Conservation (phyloP, 306 rosid genomes). For the Chamaecrista fasciculata region DNA sequence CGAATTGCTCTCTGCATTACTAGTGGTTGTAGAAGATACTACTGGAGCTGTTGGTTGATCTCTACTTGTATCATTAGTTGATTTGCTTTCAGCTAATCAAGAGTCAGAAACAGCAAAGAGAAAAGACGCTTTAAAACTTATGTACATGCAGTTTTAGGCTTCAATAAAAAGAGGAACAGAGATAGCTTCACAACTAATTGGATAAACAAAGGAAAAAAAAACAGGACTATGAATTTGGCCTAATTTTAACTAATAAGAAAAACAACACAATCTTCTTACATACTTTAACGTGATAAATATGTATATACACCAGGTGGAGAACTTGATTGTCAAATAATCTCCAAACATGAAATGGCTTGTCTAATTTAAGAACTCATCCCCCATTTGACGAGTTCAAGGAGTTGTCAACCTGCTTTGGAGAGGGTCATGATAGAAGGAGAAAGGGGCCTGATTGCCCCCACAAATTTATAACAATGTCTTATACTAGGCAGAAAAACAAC, state of each 20-base stretch:
- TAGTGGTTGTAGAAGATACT: constrained; percentile 77
- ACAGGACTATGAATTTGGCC: background rate
- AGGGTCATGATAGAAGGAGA: background rate
- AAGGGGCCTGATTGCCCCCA: background rate
- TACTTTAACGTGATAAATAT: background rate
- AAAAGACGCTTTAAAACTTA: constrained; percentile 1
- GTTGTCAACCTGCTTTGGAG: background rate
- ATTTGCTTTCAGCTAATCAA: constrained; percentile 64
- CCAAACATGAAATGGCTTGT: background rate
- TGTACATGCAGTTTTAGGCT: background rate
- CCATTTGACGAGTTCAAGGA: background rate
- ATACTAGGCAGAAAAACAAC: background rate
- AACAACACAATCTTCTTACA: background rate
- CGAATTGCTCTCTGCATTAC: constrained; percentile 87
- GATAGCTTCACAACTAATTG: background rate
- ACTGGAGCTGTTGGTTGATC: constrained; percentile 70
- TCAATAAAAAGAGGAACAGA: background rate
- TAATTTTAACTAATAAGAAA: background rate
- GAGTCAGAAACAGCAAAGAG: background rate
- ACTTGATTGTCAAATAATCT: background rate
- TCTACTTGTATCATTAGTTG: constrained; percentile 67
- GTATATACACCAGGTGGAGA: background rate
- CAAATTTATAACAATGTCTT: background rate
- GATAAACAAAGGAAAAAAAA: background rate
- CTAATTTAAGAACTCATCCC: background rate